Evolutionary conservation across 2,329 filamentous ascomycete genomes (phyloP).

Genomic region (Fusarium odoratissimum): DNA sequence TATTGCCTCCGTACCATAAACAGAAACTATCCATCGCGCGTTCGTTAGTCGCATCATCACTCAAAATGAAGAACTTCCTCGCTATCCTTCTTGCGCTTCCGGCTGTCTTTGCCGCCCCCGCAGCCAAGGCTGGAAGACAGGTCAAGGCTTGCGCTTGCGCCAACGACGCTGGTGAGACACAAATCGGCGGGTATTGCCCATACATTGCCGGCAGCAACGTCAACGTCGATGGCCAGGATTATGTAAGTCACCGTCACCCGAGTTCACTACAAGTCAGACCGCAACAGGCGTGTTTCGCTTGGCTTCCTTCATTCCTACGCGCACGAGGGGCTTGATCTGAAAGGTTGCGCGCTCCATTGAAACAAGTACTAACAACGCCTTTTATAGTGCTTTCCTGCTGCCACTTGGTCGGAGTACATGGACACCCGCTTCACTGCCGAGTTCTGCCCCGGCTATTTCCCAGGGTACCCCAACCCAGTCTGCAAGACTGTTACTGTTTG

Average conservation of each 20-base stretch:
- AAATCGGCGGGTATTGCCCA: neutral
- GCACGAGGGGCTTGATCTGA: neutral
- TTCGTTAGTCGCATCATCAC: rapidly evolving
- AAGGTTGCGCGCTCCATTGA: neutral
- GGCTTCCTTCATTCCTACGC: rapidly evolving
- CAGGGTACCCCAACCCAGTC: neutral
- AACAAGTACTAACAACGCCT: neutral
- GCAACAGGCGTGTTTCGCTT: rapidly evolving
- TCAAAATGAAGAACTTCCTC: neutral
- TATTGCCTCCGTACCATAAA: too few species aligned
- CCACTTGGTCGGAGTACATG: neutral
- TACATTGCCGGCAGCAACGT: neutral
- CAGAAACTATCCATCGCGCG: too few species aligned
- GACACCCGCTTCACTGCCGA: neutral
- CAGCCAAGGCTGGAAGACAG: neutral
- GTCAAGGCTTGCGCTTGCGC: neutral
- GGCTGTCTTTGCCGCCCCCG: neutral
- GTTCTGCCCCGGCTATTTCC: neutral
- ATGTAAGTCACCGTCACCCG: neutral
- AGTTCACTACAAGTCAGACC: rapidly evolving
- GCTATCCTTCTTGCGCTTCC: neutral
- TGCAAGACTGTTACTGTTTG: neutral
- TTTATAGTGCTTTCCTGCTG: neutral
- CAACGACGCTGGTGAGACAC: neutral
- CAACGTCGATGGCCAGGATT: neutral